These are phyloP conservation scores for Panellus pusillus DNA, from an alignment of 768 basidiomycete genomes.

Conservation along the genomic window DNA sequence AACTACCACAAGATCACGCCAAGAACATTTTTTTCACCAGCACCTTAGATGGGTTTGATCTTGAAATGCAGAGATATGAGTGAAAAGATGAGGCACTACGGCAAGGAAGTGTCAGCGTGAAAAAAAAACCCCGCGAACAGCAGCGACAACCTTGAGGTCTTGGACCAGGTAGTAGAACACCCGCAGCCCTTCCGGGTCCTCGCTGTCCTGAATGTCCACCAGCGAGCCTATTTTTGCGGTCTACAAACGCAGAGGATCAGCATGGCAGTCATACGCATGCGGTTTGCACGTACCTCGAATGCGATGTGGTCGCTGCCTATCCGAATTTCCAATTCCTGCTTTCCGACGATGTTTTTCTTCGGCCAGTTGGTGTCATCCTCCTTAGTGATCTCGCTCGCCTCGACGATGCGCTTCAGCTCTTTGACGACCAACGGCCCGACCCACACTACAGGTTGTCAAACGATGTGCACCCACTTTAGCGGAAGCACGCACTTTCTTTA, in stretches of 20 bases:
- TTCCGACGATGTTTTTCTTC: conserved; percentile 98
- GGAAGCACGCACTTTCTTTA: conserved; percentile 84
- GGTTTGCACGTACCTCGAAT: no score
- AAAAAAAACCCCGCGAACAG: not conserved
- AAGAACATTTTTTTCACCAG: conserved; percentile 16
- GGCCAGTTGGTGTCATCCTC: conserved; percentile 99
- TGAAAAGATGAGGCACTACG: conserved; percentile 94
- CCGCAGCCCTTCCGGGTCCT: conserved; percentile 95
- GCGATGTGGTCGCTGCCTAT: conserved; percentile 94
- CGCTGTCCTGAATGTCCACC: conserved; percentile 94
- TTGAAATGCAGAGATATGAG: conserved; percentile 99
- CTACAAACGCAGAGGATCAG: conserved; percentile 39
- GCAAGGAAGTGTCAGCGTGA: not conserved
- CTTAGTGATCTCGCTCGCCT: conserved; percentile 92
- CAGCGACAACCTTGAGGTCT: conserved; percentile 78
- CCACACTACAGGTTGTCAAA: conserved; percentile 69
- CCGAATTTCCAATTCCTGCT: conserved; percentile 96
- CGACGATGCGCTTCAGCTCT: conserved; percentile 92
- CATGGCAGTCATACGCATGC: conserved; percentile 21
- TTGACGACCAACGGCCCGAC: conserved; percentile 89
- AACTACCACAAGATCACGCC: conserved; percentile 17
- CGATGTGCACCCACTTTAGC: not conserved
- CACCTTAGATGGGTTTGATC: conserved; percentile 89
- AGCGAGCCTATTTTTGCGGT: conserved; percentile 98
- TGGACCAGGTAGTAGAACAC: conserved; percentile 99